Base-by-base conservation (phyloP, 1,284 basidiomycete species). In the Wallemia hederae region DNA sequence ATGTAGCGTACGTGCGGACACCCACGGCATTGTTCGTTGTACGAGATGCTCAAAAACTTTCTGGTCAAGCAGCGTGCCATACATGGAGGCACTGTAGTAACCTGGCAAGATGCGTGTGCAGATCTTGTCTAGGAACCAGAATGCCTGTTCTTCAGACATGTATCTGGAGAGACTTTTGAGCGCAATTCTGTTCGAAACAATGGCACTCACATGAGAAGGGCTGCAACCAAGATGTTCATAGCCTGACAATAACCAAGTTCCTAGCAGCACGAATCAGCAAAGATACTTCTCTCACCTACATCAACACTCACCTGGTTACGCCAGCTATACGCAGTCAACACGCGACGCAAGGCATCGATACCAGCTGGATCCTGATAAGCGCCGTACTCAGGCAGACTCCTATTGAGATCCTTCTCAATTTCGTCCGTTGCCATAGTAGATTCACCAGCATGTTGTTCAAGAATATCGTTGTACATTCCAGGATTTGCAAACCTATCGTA, bases 11-110 rank as follows among this genome's bases (percentile, higher is more conserved):
- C n/a, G n/a, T n/a, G n/a, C n/a, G n/a, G n/a, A n/a, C n/a, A n/a
- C 33, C 14, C 24, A 26, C 24, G 88, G 88, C 39, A 92, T 73
- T 72, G 83, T 88, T 61, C 81, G 78, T 65, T 86, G 79, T 7
- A 98, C 92, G n/a, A 99, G 77, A 14, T 92, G 81, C 70, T 99
- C 94, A 65, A 99, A 99, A 0, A 98, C 94, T 28, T 90, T 81
- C 69, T 98, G 94, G 69, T 99, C 94, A 3, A 99, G 79, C 9
- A 98, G 77, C 0, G 94, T 98, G 14, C 94, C 94, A 65, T 97
- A 90, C 94, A 99, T 98, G 0, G 91, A 94, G 9, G 90, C 88
- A 64, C 87, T 90, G 64, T 97, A 99, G 72, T 99, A 99, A 22
- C 94, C 94, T 0, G 94, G 94, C 24, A 98, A 74, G 33, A 98